Conservation (phyloP, 768 basidiomycete genomes). For the Phaffia australis region DNA sequence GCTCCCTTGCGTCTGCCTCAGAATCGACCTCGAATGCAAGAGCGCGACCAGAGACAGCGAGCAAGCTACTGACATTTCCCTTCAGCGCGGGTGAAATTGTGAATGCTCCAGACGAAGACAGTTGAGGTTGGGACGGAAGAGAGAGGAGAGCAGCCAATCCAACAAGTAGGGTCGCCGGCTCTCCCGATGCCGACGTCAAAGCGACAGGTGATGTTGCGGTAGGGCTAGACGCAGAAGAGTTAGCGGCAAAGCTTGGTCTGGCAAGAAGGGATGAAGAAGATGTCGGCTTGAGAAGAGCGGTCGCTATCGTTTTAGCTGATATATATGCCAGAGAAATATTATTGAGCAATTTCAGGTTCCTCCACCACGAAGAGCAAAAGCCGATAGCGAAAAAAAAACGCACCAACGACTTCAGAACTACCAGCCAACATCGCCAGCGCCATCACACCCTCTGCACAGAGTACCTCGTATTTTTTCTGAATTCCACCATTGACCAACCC, state of each 20-base stretch:
- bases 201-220: neutral
- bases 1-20: too few relatives aligned
- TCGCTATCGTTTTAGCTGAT: conserved; percentile 4
- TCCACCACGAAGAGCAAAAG: too few relatives aligned
- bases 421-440: conserved; percentile 62
- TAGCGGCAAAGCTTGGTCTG: neutral
- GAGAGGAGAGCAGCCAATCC: conserved; percentile 4
- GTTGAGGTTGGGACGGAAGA: neutral
- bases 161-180: too few relatives aligned
- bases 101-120: neutral
- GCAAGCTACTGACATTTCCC: conserved; percentile 11
- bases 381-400: too few relatives aligned
- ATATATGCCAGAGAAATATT: neutral
- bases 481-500: conserved; percentile 52
- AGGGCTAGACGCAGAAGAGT: neutral
- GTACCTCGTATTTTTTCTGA: conserved; percentile 66
- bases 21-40: too few relatives aligned
- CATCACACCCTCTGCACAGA: conserved; percentile 81
- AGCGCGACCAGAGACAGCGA: conserved; percentile 16
- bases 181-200: too few relatives aligned
- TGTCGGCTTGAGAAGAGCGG: neutral
- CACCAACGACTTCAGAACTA: conserved; percentile 46
- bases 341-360: too few relatives aligned
- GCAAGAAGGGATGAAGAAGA: neutral
- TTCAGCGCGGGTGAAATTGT: neutral